phyloP scores from a whole-genome alignment of 495 filamentous ascomycete species.

The Penicillium coffeae region DNA sequence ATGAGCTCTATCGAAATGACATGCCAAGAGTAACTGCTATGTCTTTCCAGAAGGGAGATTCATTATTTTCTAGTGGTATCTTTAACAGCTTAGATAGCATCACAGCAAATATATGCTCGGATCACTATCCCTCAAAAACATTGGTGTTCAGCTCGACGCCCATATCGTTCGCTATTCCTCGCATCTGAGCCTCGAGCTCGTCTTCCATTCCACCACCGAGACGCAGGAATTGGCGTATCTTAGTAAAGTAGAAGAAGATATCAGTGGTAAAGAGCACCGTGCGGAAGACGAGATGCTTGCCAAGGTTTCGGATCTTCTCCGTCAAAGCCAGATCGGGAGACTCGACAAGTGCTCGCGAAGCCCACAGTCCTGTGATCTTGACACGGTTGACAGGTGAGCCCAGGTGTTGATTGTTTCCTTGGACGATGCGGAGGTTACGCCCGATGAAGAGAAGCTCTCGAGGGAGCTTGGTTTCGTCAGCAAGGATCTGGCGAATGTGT shows the following conservation, averaged over 20 bases:
- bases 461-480: constrained; percentile 89
- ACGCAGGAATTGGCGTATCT: constrained; percentile 68
- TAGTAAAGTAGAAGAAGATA: constrained; percentile 75
- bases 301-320: constrained; percentile 55
- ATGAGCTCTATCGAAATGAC: no score
- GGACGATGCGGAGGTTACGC: constrained; percentile 90
- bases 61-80: not conserved
- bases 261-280: constrained; percentile 75
- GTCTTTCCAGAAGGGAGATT: not conserved
- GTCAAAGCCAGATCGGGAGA: constrained; percentile 54
- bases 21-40: no score
- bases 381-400: constrained; percentile 92
- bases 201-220: constrained; percentile 88
- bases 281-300: constrained; percentile 74
- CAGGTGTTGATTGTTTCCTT: constrained; percentile 76
- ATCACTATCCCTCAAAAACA: constrained; percentile 73
- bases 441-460: constrained; percentile 89
- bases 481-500: constrained; percentile 77
- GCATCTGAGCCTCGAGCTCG: constrained; percentile 83
- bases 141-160: constrained; percentile 85
- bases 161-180: constrained; percentile 80
- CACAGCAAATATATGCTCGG: not conserved
- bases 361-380: constrained; percentile 92
- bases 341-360: constrained; percentile 71
- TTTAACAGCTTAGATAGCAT: no score